Evolutionary conservation across 305 asterid species (phyloP).

Genomic region (Ruellia speciosa): DNA sequence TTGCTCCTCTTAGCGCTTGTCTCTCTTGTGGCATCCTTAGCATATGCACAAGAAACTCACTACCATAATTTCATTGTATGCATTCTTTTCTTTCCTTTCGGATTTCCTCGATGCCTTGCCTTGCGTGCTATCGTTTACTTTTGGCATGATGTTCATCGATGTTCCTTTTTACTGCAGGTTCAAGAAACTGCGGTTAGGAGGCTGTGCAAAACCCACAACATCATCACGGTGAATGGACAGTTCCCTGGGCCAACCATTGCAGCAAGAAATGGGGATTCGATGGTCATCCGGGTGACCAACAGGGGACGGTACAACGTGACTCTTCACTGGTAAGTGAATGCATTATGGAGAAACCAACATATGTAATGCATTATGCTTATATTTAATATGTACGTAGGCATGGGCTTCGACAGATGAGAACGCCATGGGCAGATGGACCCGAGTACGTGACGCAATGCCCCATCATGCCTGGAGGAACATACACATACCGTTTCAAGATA

Average conservation of each 20-base stretch:
- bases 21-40: not conserved
- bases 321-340: constrained; percentile 35
- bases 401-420: constrained; percentile 41
- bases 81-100: not conserved
- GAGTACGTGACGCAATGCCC: constrained; percentile 51
- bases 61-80: constrained; percentile 4
- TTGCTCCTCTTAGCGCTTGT: not conserved
- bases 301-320: constrained; percentile 35
- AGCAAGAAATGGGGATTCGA: constrained; percentile 34
- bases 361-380: not conserved
- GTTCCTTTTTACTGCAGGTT: constrained; percentile 29
- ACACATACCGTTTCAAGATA: constrained; percentile 33
- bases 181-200: constrained; percentile 33
- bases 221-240: constrained; percentile 43
- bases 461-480: constrained; percentile 41
- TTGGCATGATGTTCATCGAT: not conserved
- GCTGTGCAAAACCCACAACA: constrained; percentile 38
- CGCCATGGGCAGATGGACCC: constrained; percentile 52
- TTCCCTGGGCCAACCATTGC: constrained; percentile 46
- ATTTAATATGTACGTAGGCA: constrained; percentile 27
- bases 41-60: not conserved
- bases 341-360: not conserved
- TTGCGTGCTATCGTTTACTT: no score
- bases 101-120: not conserved
- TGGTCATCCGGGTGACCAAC: constrained; percentile 34